These are phyloP conservation scores for Termitomyces sp. DNA, from an alignment of 768 basidiomycete genomes.

Conservation along the genomic window DNA sequence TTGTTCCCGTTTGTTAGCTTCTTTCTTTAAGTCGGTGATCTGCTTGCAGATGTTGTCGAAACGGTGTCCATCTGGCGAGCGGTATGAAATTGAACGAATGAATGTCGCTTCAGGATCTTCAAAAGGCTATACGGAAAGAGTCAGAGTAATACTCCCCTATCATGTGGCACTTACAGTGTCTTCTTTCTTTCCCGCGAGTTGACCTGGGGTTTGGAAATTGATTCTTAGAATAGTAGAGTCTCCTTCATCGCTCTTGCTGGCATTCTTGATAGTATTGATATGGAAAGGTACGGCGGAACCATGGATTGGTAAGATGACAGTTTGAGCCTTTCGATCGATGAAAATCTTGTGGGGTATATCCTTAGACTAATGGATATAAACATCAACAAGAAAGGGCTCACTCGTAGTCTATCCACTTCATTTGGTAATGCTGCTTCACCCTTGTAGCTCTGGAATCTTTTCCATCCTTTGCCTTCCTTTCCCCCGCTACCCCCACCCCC, in stretches of 20 bases:
- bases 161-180: conserved; percentile 61
- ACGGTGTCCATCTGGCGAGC: conserved; percentile 83
- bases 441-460: conserved; percentile 95
- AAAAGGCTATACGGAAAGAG: conserved; percentile 57
- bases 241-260: conserved; percentile 94
- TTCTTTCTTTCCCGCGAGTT: conserved; percentile 96
- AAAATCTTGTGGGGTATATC: conserved; percentile 53
- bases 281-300: conserved; percentile 97
- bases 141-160: neutral
- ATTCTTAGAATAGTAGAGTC: conserved; percentile 93
- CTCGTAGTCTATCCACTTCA: conserved; percentile 76
- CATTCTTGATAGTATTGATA: conserved; percentile 97
- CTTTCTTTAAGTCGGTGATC: conserved; percentile 94
- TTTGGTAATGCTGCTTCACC: conserved; percentile 85
- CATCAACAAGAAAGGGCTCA: conserved; percentile 29
- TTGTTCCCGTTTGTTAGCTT: conserved; percentile 93
- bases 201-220: conserved; percentile 98
- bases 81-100: conserved; percentile 91
- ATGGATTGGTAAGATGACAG: conserved; percentile 87
- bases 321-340: conserved; percentile 86
- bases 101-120: conserved; percentile 97
- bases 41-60: conserved; percentile 86
- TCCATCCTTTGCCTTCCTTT: conserved; percentile 91
- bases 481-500: conserved; percentile 68
- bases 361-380: neutral